Evolutionary conservation across 129 eudicot species (phyloP).

Genomic region (Tagetes patula): DNA sequence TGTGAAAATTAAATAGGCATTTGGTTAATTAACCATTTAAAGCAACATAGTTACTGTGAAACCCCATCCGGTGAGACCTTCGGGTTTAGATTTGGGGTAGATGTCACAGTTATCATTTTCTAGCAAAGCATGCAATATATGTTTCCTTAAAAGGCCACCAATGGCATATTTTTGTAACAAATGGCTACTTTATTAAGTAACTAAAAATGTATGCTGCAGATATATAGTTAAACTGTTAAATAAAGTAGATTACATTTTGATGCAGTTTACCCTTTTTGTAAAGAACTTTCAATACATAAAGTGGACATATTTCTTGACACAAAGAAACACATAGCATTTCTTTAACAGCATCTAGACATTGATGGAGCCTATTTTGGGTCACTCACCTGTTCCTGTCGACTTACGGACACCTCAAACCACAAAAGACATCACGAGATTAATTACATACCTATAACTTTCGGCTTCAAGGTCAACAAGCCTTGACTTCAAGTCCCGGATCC

Average conservation of each 20-base stretch:
- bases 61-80: no score
- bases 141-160: not conserved
- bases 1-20: no score
- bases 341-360: conserved; percentile 42
- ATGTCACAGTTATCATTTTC: not conserved
- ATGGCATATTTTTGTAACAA: not conserved
- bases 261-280: not conserved
- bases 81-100: no score
- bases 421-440: conserved; percentile 50
- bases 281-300: not conserved
- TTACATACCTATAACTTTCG: conserved; percentile 52
- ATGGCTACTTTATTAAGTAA: not conserved
- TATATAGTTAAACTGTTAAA: not conserved
- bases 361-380: conserved; percentile 71
- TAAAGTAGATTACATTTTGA: not conserved
- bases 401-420: conserved; percentile 58
- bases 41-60: not conserved
- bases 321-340: conserved; percentile 8
- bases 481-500: conserved; percentile 27
- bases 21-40: not conserved
- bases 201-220: not conserved
- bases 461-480: conserved; percentile 74
- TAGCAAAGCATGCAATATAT: not conserved
- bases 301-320: not conserved
- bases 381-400: conserved; percentile 61